Percentiles rank a stretch among this genome's conserved stretches.
These are phyloP conservation scores for Paecilomyces niveus DNA, from an alignment of 2,329 filamentous ascomycete species.

Conservation along the genomic window DNA sequence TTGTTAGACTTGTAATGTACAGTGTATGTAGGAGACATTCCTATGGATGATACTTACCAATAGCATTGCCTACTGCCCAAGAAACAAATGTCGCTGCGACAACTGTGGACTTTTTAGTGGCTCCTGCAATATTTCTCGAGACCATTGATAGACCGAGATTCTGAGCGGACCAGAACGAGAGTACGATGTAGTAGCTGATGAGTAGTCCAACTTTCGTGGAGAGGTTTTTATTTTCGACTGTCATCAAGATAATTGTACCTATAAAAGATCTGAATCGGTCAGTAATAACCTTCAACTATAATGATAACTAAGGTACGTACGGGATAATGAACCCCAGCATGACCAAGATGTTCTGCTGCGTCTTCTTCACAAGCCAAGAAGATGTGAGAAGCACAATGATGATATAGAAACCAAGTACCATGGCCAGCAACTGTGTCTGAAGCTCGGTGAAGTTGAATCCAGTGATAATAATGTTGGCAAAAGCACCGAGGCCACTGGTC, in stretches of 20 bases:
- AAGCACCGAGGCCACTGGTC: constrained; percentile 64
- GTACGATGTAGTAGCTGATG: constrained; percentile 67
- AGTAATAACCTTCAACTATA: background rate
- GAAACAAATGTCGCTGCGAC: constrained; percentile 64
- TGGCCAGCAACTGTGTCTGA: constrained; percentile 63
- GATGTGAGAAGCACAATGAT: constrained; percentile 62
- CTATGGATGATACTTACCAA: constrained; percentile 37
- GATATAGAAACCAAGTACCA: constrained; percentile 69
- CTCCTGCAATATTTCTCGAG: constrained; percentile 62
- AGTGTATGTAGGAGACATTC: too few species aligned
- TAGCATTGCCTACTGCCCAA: constrained; percentile 62
- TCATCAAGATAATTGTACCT: constrained; percentile 67
- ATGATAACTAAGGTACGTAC: constrained; percentile 34
- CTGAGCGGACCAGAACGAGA: constrained; percentile 71
- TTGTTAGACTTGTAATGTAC: background rate
- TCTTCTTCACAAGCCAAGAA: constrained; percentile 61
- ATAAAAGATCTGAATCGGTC: constrained; percentile 51
- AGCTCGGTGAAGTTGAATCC: constrained; percentile 59
- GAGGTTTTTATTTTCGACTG: constrained; percentile 51
- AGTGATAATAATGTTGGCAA: constrained; percentile 67
- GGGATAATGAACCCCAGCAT: constrained; percentile 62
- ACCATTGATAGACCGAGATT: constrained; percentile 61
- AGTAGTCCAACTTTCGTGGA: constrained; percentile 60
- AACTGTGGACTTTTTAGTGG: constrained; percentile 65
- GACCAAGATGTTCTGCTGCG: constrained; percentile 58